Evolutionary conservation across 2,329 filamentous ascomycete genomes (phyloP), one percentile per base, ranked within the genome.

Genomic region (Alternaria atra): DNA sequence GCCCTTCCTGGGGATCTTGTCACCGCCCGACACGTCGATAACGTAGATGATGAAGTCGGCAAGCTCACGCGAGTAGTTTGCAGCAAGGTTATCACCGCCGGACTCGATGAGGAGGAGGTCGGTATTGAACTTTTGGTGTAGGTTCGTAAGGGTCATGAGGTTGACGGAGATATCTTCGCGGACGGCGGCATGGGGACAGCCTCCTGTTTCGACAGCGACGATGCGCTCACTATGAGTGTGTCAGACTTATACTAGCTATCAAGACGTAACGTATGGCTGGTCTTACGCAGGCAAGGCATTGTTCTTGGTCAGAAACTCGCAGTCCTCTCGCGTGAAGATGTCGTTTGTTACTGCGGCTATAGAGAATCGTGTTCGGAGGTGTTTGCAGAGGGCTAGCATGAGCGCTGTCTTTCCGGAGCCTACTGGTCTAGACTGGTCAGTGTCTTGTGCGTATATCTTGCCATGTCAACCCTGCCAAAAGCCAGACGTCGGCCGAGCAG

Each of bases 21-120:
- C 95, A 12, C 95, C 95, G 23, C 95, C 95, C 57, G 90, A 91
- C 17, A 99, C 95, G 80, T 99, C 95, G 71, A 99, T 98, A 30
- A 99, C 95, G 79, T 99, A 99, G 81, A 99, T 90, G 80, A 99
- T 99, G 79, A 91, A 99, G 80, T 99, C 95, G 2, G 95, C 95
- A 67, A 99, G 84, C 81, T 99, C 95, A 59, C 95, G 87, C 56
- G 88, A 92, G 85, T 99, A 99, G 84, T 99, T 99, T 4, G 95
- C 95, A 0, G 95, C 95, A 1, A 99, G 87, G 79, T 99, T 99
- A 79, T 99, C 95, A 59, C 95, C 95, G 44, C 95, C 95, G 17
- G 89, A 93, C 82, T 99, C 95, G 77, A 99, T 99, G 42, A 99
- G 88, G 25, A 99, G 86, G 23, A 99, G 80, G 75, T 98, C 92